A percentile compares a stretch with the other conserved stretches of the same genome.
Conservation (phyloP, 164 flowering plant genomes). For the Buxus sempervirens region DNA sequence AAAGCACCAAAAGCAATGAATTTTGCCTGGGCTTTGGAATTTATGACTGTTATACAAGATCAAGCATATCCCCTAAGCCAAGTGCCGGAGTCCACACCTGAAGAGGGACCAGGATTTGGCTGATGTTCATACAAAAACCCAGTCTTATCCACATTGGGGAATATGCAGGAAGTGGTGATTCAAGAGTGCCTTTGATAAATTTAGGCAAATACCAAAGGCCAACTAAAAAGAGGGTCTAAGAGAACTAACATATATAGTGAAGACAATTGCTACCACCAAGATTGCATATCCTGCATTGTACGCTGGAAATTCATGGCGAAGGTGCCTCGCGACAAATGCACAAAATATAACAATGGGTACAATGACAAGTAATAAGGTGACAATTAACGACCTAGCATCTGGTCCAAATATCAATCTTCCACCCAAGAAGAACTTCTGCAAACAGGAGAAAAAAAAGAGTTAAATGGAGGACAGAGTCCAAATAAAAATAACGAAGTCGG, state of each 20-base stretch:
- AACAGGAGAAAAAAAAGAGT: constrained; percentile 14
- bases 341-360: constrained; percentile 72
- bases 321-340: constrained; percentile 80
- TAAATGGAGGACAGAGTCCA: constrained; percentile 2
- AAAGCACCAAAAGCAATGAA: too few relatives aligned
- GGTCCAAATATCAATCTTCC: constrained; percentile 97
- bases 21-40: too few relatives aligned
- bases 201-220: neutral
- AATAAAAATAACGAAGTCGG: neutral
- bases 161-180: too few relatives aligned
- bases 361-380: constrained; percentile 66
- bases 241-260: constrained; percentile 73
- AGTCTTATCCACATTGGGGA: too few relatives aligned
- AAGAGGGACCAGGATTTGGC: too few relatives aligned
- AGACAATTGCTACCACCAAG: constrained; percentile 63
- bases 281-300: constrained; percentile 89
- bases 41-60: too few relatives aligned
- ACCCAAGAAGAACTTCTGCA: constrained; percentile 76
- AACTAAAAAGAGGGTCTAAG: constrained; percentile 14
- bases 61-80: too few relatives aligned
- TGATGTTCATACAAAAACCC: too few relatives aligned
- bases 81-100: too few relatives aligned
- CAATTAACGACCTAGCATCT: constrained; percentile 73
- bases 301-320: constrained; percentile 70
- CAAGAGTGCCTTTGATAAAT: too few relatives aligned